phyloP scores from a whole-genome alignment of 805 yeast genomes.

The Candida peoriensis region DNA sequence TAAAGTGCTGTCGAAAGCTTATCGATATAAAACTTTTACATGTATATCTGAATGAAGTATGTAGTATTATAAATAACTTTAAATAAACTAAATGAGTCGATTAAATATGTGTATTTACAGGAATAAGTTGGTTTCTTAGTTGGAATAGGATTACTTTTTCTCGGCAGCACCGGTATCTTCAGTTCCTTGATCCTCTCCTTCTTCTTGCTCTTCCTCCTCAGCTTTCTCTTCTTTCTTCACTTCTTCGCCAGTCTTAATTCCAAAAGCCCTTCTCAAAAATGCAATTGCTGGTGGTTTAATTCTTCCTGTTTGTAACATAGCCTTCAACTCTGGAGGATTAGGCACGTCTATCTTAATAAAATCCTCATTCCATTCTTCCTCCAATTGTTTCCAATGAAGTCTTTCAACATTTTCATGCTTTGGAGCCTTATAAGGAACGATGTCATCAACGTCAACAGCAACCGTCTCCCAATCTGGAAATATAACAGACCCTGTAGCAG shows the following conservation, averaged over 20 bases:
- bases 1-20: no score
- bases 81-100: no score
- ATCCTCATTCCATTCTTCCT: constrained; percentile 3
- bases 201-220: no score
- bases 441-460: neutral
- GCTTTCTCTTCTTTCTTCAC: constrained; percentile 1
- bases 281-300: constrained; percentile 5
- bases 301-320: constrained; percentile 6
- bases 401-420: neutral
- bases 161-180: no score
- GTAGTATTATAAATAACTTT: no score
- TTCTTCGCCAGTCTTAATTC: constrained; percentile 1
- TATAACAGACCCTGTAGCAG: constrained; percentile 32
- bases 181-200: no score
- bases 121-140: no score
- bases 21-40: no score
- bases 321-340: constrained; percentile 9
- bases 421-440: constrained; percentile 1
- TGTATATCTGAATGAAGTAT: neutral
- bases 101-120: no score
- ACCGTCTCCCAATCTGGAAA: constrained; percentile 13
- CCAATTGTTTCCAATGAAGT: neutral
- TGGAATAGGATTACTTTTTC: no score
- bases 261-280: no score
- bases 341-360: constrained; percentile 20